Base-by-base conservation (phyloP, 495 filamentous ascomycete species). In the Evernia prunastri region DNA sequence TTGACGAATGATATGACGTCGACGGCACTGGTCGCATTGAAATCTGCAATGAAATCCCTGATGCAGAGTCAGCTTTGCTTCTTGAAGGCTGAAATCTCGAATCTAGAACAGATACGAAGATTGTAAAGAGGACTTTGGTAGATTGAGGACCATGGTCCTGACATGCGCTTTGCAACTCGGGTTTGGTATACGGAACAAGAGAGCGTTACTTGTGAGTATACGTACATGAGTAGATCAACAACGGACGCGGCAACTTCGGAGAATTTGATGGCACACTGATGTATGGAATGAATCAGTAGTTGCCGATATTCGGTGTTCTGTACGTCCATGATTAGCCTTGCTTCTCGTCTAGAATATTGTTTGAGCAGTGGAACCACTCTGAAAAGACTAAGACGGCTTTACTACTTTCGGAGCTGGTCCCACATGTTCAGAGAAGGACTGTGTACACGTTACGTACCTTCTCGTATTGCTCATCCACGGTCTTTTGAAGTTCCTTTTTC, bases 1-100 rank as follows among this genome's bases (percentile, higher is more conserved):
- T 99, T 99, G 56, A 97, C 92, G 67, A 99, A 99, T 25, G 89
- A 89, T 70, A 99, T 97, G 15, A 99, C 92, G 77, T 99, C 95
- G 35, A 99, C 90, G 3, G 95, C 94, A 3, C 92, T 96, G 51
- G 91, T 88, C 71, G 91, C 96, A 81, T 94, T 97, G 75, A 97
- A 97, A 73, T 99, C 95, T 61, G 89, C 91, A 72, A 99, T 97
- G 72, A 97, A 97, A 72, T 99, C 94, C 62, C 51, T 54, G 51
- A 33, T 9, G 29, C 0, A 54, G 29, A n/a, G 29, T 54, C 4
- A 54, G 51, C 17, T 6, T 54, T 54, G 51, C 29, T 54, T n/a
- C 13, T 31, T 54, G 27, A 33, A 18, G 18, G 51, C 15, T 20
- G 25, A 54, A 2, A 9, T 33, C 7, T 29, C 27, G 33, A 33